phyloP scores from a whole-genome alignment of 176 grass and related monocot genomes.

The Chloris gayana region DNA sequence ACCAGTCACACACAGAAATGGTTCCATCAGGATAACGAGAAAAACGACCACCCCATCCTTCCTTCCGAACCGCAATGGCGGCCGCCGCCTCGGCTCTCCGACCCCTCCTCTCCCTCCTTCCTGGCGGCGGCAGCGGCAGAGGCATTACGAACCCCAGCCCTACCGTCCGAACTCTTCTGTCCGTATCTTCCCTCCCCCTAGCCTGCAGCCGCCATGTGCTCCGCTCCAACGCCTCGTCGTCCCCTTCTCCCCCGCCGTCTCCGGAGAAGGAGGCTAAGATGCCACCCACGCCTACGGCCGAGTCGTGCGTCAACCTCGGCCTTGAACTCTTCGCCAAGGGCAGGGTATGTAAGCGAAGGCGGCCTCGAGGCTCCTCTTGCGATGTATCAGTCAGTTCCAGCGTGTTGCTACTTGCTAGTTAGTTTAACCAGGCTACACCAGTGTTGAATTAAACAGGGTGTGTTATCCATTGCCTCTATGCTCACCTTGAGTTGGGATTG shows the following conservation, averaged over 20 bases:
- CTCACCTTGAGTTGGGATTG: background rate
- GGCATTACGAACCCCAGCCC: background rate
- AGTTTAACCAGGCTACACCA: background rate
- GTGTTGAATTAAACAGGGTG: background rate
- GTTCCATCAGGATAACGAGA: conserved; percentile 36
- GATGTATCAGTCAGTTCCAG: background rate
- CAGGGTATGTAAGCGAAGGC: conserved; percentile 54
- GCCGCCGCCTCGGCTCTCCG: conserved; percentile 36
- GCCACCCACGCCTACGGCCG: conserved; percentile 46
- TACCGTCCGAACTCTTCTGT: conserved; percentile 4
- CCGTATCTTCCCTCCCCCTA: background rate
- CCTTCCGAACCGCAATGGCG: conserved; percentile 21
- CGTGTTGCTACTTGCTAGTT: background rate
- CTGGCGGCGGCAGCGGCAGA: background rate
- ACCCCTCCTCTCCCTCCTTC: background rate
- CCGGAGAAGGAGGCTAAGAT: conserved; percentile 44
- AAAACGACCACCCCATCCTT: conserved; percentile 39
- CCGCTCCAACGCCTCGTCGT: conserved; percentile 47
- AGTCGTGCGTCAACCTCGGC: conserved; percentile 84
- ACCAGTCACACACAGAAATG: background rate
- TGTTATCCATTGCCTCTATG: background rate
- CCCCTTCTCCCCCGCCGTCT: conserved; percentile 51
- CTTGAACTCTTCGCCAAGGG: conserved; percentile 91
- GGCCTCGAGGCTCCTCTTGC: background rate
- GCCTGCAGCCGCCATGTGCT: conserved; percentile 29